Base-by-base conservation (phyloP, 495 filamentous ascomycete genomes). In the Aspergillus sclerotioniger region DNA sequence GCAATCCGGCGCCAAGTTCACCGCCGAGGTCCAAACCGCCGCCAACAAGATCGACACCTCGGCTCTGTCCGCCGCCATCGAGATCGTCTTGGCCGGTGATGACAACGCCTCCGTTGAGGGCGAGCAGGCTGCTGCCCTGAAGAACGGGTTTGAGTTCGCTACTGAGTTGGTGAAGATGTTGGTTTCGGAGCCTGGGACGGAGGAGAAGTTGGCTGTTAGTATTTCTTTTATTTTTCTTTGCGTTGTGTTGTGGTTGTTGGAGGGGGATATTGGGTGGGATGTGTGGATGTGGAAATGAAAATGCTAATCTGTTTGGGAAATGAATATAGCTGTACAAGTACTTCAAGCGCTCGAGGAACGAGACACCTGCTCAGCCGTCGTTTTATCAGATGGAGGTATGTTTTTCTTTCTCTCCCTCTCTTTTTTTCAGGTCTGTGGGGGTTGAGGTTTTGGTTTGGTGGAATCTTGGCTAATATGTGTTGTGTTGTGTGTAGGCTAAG, bases 141-240 rank as follows among this genome's bases (percentile, higher is more conserved):
- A 70, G 56, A 63, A 63, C 12, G 74, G 66, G 3, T 77, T 78
- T 50, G 66, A 75, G 61, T 71, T 68, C 58, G 75, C 75, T 16
- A 62, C 70, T n/a, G 70, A 74, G 69, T 83, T 89, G 53, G 82
- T 87, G 62, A 77, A 77, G 67, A 85, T 88, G 76, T 77, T 82
- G 49, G 71, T 75, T 58, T 67, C 71, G 10, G 76, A 79, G 52
- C 82, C 81, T 6, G 70, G 65, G 10, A 68, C 79, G 51, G 74
- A 79, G 47, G 84, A 86, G 64, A 70, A 82, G 61, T 71, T 85
- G 41, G 61, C 89, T 76, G 89, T 87, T 71, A 35, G 75, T 58
- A 54, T 28, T 16, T 31, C 8, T 37, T n/a, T n/a, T n/a, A n/a
- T n/a, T n/a, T n/a, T n/a, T n/a, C n/a, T n/a, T n/a, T n/a, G n/a